These are phyloP conservation scores for Astrothelium macrocarpum DNA, from an alignment of 495 filamentous ascomycete genomes.

Conservation along the genomic window DNA sequence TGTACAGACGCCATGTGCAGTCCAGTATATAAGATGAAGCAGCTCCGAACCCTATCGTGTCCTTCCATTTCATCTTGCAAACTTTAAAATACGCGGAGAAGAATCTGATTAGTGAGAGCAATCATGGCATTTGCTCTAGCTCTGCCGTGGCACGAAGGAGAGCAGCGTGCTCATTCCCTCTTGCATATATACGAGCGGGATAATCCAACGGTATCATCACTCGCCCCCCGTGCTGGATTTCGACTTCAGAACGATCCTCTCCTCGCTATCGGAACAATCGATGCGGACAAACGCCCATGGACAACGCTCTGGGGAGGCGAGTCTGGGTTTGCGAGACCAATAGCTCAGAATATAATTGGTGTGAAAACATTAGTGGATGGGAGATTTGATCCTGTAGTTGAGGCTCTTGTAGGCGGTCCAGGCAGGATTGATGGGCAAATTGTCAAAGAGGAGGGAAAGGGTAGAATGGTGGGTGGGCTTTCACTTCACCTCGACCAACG, in stretches of 20 bases:
- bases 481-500: constrained; percentile 58
- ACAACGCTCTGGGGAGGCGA: constrained; percentile 66
- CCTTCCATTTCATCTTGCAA: not conserved
- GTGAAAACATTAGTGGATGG: constrained; percentile 49
- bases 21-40: too few relatives aligned
- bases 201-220: constrained; percentile 46
- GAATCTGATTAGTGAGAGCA: not conserved
- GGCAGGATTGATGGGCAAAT: constrained; percentile 32
- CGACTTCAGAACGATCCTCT: constrained; percentile 51
- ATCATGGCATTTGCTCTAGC: constrained; percentile 38
- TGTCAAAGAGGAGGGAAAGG: constrained; percentile 25
- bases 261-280: constrained; percentile 60
- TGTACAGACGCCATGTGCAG: too few relatives aligned
- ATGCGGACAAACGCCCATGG: constrained; percentile 56
- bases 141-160: constrained; percentile 45
- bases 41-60: too few relatives aligned
- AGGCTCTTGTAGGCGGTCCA: constrained; percentile 38
- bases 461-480: constrained; percentile 49
- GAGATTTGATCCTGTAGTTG: constrained; percentile 54
- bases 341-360: constrained; percentile 49
- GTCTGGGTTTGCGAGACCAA: constrained; percentile 50
- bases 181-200: constrained; percentile 38
- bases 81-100: not conserved
- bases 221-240: constrained; percentile 11
- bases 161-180: constrained; percentile 39